Evolutionary conservation across 805 yeast species (phyloP).

Genomic region (Candida maltosa): DNA sequence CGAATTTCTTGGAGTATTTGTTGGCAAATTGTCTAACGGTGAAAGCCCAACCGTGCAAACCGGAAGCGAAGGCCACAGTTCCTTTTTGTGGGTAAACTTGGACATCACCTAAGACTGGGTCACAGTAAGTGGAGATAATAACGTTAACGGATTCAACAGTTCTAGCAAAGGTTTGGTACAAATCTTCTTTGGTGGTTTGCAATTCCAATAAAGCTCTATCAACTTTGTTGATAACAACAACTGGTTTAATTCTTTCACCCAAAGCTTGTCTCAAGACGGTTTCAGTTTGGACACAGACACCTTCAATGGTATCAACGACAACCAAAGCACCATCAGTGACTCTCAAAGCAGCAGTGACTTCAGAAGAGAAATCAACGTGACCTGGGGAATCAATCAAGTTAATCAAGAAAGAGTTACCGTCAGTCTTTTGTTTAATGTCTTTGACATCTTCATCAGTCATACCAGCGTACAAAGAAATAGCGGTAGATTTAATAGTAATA

Average conservation of each 20-base stretch:
- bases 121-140: slow-evolving; percentile 92
- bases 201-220: slow-evolving; percentile 99
- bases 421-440: slow-evolving; percentile 89
- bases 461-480: slow-evolving; percentile 91
- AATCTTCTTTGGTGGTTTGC: slow-evolving; percentile 98
- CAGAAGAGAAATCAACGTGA: slow-evolving; percentile 99
- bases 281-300: slow-evolving; percentile 99
- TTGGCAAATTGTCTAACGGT: slow-evolving; percentile 97
- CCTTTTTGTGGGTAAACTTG: slow-evolving; percentile 99
- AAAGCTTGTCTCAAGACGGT: slow-evolving; percentile 98
- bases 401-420: slow-evolving; percentile 91
- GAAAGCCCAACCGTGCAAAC: slow-evolving; percentile 99
- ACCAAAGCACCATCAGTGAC: slow-evolving; percentile 99
- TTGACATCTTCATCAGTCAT: slow-evolving; percentile 81
- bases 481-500: slow-evolving; percentile 98
- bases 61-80: slow-evolving; percentile 99
- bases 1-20: slow-evolving; percentile 98
- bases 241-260: slow-evolving; percentile 99
- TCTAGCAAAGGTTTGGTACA: slow-evolving; percentile 97
- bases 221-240: slow-evolving; percentile 97
- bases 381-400: slow-evolving; percentile 99
- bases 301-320: slow-evolving; percentile 98
- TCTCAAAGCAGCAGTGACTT: slow-evolving; percentile 99
- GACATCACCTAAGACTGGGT: slow-evolving; percentile 86
- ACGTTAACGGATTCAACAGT: slow-evolving; percentile 99